Evolutionary conservation across 1,284 basidiomycete genomes (phyloP).

Genomic region (Ustilago esculenta): DNA sequence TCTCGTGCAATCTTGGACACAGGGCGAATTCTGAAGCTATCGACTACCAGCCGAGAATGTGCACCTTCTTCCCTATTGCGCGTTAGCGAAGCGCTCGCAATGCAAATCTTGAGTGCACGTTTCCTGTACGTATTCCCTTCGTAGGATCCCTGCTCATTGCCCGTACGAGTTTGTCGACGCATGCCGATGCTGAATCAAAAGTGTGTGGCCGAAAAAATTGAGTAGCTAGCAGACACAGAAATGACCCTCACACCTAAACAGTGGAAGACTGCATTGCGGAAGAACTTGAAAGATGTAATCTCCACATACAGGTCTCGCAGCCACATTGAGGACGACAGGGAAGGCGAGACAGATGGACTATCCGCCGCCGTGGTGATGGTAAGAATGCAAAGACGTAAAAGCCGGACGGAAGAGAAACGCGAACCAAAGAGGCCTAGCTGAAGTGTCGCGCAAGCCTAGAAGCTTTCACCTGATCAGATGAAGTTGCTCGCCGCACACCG

Average conservation of each 20-base stretch:
- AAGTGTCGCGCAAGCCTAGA: not conserved
- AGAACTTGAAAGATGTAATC: too few species aligned
- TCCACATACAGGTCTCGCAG: not conserved
- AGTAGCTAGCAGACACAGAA: not conserved
- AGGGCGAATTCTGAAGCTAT: conserved; percentile 10
- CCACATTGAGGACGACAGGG: not conserved
- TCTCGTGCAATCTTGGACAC: not conserved
- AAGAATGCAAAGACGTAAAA: not conserved
- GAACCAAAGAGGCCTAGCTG: too few species aligned
- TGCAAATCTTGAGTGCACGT: too few species aligned
- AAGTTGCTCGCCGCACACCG: too few species aligned
- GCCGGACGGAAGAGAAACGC: too few species aligned
- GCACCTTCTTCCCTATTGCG: too few species aligned
- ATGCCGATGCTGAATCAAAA: not conserved
- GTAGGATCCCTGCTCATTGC: too few species aligned
- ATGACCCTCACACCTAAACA: not conserved
- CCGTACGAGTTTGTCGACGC: not conserved
- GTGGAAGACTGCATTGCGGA: not conserved
- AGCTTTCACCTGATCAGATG: not conserved
- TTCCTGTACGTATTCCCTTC: not conserved
- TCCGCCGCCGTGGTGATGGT: not conserved
- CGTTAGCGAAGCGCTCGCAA: not conserved
- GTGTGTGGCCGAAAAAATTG: too few species aligned
- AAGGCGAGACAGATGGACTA: not conserved
- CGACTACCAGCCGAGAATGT: too few species aligned